Conservation (phyloP, 768 basidiomycete species). For the Phaffia tasmanica region DNA sequence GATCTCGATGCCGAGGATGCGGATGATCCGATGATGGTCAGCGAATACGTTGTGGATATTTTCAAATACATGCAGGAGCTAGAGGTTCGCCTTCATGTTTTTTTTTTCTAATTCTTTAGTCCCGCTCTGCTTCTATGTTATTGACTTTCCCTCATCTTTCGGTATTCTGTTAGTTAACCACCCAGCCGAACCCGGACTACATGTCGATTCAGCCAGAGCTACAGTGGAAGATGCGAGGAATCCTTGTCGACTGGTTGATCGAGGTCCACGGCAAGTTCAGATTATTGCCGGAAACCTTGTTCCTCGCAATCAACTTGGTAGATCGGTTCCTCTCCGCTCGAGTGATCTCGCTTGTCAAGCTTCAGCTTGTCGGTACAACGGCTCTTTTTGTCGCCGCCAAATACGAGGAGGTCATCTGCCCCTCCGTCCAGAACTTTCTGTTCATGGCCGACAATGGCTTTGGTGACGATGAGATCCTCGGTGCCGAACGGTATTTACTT, state of each 20-base stretch:
- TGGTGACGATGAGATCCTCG: conserved; percentile 65
- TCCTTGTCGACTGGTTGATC: conserved; percentile 86
- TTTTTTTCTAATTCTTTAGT: conserved; percentile 13
- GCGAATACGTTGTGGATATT: conserved; percentile 89
- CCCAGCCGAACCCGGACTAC: conserved; percentile 73
- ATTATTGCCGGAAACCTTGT: conserved; percentile 79
- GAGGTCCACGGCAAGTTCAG: conserved; percentile 80
- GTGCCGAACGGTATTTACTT: conserved; percentile 78
- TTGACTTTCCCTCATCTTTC: not conserved
- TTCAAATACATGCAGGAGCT: conserved; percentile 77
- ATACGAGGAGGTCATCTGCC: conserved; percentile 84
- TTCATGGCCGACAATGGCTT: conserved; percentile 68
- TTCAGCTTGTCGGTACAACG: conserved; percentile 82
- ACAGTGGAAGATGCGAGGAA: conserved; percentile 77
- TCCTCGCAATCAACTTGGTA: conserved; percentile 73
- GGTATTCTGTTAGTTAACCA: conserved; percentile 46
- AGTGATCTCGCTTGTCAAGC: conserved; percentile 64
- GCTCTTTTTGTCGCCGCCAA: conserved; percentile 81
- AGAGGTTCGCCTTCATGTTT: conserved; percentile 50
- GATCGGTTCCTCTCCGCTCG: conserved; percentile 58
- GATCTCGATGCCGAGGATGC: conserved; percentile 84
- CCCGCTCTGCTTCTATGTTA: conserved; percentile 10
- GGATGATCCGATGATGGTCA: conserved; percentile 93
- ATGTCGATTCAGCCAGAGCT: conserved; percentile 71
- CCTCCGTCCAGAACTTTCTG: conserved; percentile 68